phyloP scores from a whole-genome alignment of 2,329 filamentous ascomycete species.

The Cytospora schulzeri region DNA sequence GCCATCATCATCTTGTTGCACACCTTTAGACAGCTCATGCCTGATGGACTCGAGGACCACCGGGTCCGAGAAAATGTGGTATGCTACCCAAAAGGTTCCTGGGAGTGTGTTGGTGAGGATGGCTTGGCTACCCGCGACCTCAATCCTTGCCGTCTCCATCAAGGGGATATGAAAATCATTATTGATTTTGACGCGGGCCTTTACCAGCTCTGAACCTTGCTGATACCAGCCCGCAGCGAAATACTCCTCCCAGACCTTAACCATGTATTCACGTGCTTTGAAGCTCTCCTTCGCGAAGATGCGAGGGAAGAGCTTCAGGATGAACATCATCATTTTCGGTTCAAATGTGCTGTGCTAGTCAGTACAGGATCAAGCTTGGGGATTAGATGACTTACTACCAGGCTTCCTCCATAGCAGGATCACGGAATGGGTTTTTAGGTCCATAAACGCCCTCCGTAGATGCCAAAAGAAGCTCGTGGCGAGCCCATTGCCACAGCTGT shows the following conservation, averaged over 20 bases:
- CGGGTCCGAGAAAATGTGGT: conserved; percentile 39
- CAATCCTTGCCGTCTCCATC: conserved; percentile 27
- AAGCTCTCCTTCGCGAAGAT: conserved; percentile 4
- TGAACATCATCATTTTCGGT: conserved; percentile 13
- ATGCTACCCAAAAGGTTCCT: conserved; percentile 43
- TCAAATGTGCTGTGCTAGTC: conserved; percentile 14
- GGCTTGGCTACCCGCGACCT: conserved; percentile 41
- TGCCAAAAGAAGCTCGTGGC: conserved; percentile 13
- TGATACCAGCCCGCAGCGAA: conserved; percentile 1
- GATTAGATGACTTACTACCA: conserved; percentile 8
- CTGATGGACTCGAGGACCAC: conserved; percentile 36
- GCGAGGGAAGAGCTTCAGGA: conserved; percentile 15
- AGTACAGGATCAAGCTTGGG: background rate
- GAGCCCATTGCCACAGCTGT: conserved; percentile 14
- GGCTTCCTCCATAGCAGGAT: conserved; percentile 8
- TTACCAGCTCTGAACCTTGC: conserved; percentile 13
- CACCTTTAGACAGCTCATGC: conserved; percentile 14
- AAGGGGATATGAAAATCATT: conserved; percentile 2
- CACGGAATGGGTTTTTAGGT: conserved; percentile 18
- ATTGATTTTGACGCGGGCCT: conserved; percentile 9
- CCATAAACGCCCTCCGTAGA: conserved; percentile 21
- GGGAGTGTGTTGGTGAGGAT: conserved; percentile 42
- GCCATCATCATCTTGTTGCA: background rate
- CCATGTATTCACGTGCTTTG: conserved; percentile 11
- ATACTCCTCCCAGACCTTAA: conserved; percentile 9